These are phyloP conservation scores for Termitomyces sp. DNA, from an alignment of 1,284 basidiomycete genomes.

Conservation along the genomic window DNA sequence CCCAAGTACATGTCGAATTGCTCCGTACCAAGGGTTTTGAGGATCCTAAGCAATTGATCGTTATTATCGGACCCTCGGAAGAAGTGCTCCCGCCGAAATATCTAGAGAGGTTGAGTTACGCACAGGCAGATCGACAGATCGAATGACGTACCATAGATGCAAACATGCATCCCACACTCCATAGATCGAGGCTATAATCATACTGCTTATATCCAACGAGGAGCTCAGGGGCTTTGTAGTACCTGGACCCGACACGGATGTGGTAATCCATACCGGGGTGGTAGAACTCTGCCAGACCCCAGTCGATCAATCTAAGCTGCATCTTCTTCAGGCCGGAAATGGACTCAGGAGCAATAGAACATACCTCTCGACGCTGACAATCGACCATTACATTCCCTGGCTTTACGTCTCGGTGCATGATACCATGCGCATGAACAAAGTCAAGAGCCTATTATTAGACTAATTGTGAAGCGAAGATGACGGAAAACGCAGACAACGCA, in stretches of 20 bases:
- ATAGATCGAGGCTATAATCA: constrained; percentile 83
- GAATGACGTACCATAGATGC: constrained; percentile 65
- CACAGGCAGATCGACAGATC: not conserved
- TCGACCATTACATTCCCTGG: constrained; percentile 93
- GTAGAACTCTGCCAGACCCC: constrained; percentile 92
- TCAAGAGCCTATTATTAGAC: constrained; percentile 62
- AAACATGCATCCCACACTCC: constrained; percentile 88
- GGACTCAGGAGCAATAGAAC: constrained; percentile 14
- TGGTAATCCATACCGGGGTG: constrained; percentile 85
- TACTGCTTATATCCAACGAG: constrained; percentile 85
- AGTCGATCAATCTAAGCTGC: constrained; percentile 82
- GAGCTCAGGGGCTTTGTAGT: constrained; percentile 88
- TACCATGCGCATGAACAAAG: constrained; percentile 84
- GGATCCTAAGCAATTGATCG: constrained; percentile 85
- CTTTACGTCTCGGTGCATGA: constrained; percentile 91
- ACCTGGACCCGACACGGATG: constrained; percentile 84
- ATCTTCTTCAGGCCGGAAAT: constrained; percentile 7
- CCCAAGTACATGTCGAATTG: constrained; percentile 70
- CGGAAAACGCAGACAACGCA: constrained; percentile 21
- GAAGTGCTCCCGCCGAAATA: constrained; percentile 84
- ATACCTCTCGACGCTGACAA: constrained; percentile 70
- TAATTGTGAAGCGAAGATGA: not conserved
- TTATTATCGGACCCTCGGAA: constrained; percentile 89
- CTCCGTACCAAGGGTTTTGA: constrained; percentile 84
- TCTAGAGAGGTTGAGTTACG: constrained; percentile 14